phyloP scores from a whole-genome alignment of 768 basidiomycete genomes.

The Mycena floridula region DNA sequence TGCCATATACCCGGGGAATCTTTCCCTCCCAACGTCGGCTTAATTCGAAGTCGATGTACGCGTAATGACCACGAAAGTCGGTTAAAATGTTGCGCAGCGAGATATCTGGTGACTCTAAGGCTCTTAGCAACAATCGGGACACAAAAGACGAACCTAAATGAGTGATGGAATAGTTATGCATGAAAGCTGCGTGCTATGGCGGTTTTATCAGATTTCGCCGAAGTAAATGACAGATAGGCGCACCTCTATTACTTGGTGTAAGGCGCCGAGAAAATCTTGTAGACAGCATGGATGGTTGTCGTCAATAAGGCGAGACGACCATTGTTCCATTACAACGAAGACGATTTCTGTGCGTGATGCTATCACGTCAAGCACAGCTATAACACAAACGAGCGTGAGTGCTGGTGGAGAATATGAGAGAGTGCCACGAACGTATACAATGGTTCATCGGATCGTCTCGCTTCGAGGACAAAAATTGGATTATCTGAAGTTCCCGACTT shows the following conservation, averaged over 20 bases:
- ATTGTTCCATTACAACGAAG: constrained; percentile 79
- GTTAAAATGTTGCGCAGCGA: constrained; percentile 65
- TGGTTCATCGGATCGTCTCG: constrained; percentile 64
- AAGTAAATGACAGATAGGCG: constrained; percentile 1
- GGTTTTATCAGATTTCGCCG: neutral
- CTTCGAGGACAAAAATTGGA: constrained; percentile 49
- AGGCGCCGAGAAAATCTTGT: constrained; percentile 43
- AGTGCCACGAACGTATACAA: constrained; percentile 68
- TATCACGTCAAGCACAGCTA: constrained; percentile 66
- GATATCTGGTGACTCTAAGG: too few species aligned
- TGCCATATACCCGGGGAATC: constrained; percentile 27
- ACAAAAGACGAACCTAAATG: too few species aligned
- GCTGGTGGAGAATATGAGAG: constrained; percentile 5
- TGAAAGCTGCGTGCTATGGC: constrained; percentile 67
- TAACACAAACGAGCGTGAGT: neutral
- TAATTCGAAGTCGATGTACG: constrained; percentile 70
- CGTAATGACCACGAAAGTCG: constrained; percentile 56
- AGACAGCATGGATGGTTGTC: constrained; percentile 45
- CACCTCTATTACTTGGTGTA: constrained; percentile 70
- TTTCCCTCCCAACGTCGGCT: constrained; percentile 47
- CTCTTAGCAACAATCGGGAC: too few species aligned
- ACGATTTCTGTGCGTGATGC: constrained; percentile 46
- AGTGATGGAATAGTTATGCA: constrained; percentile 60
- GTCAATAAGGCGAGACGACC: constrained; percentile 59
- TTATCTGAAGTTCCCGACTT: constrained; percentile 59